Percentiles rank a stretch among this genome's conserved stretches.
These are phyloP conservation scores for Tetrahymena malaccensis DNA, from an alignment of 73 alveolate species.

Conservation along the genomic window DNA sequence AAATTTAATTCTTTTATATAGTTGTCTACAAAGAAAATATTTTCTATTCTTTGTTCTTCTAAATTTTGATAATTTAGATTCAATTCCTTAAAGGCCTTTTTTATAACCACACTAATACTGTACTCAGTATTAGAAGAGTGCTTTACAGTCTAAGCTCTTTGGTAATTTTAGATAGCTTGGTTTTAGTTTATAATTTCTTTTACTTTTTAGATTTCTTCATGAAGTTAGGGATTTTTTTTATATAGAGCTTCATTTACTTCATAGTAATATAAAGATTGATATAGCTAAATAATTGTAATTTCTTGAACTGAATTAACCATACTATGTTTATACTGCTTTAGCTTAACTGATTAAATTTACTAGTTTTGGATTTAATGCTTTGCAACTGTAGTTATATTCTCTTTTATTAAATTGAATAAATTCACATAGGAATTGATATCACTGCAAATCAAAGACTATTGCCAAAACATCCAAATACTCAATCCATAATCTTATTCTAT, in stretches of 20 bases:
- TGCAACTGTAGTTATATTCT: not conserved
- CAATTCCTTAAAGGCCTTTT: not conserved
- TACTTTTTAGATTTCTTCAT: not conserved
- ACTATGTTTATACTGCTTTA: not conserved
- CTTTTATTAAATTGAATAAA: not conserved
- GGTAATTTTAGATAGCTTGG: not conserved
- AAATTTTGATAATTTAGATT: not conserved
- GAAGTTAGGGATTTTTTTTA: not conserved
- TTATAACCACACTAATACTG: not conserved
- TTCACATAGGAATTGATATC: not conserved
- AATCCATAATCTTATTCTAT: not conserved
- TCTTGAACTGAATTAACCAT: not conserved
- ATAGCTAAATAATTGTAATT: not conserved
- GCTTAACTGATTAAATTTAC: not conserved
- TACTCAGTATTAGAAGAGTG: not conserved
- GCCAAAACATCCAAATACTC: not conserved
- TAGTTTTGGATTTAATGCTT: not conserved
- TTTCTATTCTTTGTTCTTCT: not conserved
- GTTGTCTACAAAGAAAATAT: not conserved
- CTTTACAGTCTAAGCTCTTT: not conserved
- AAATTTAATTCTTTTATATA: not conserved
- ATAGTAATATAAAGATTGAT: not conserved
- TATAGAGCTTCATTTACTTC: not conserved
- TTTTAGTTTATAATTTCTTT: not conserved
- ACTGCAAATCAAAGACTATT: not conserved